Percentiles rank a stretch among this genome's conserved stretches.
phyloP scores from a whole-genome alignment of 2,329 filamentous ascomycete species.

The Pestalotiopsis sp. region DNA sequence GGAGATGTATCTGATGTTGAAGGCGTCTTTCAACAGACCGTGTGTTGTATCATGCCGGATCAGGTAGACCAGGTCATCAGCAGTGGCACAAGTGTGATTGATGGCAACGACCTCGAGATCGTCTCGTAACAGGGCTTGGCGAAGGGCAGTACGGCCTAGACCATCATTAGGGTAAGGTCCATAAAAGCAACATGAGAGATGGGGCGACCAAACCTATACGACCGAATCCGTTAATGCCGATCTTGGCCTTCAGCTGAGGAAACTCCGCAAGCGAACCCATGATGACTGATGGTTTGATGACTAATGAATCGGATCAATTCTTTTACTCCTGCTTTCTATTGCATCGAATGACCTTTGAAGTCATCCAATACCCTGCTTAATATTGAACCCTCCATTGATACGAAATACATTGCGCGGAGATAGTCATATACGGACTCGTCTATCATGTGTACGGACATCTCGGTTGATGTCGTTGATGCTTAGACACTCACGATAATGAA shows the following conservation, averaged over 20 bases:
- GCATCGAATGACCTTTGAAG: background rate
- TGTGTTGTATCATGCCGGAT: constrained; percentile 1
- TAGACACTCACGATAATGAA: background rate
- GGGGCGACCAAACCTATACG: background rate
- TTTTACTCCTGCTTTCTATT: background rate
- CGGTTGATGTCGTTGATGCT: background rate
- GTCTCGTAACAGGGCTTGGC: background rate
- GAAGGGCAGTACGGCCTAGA: background rate
- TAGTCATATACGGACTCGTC: background rate
- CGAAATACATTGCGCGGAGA: background rate
- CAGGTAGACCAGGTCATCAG: background rate
- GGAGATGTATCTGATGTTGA: background rate
- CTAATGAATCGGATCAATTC: background rate
- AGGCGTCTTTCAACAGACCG: background rate
- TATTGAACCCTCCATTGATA: background rate
- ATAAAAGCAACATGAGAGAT: background rate
- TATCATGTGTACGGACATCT: background rate
- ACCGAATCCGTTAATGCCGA: background rate
- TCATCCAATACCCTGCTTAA: background rate
- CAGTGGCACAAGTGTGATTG: background rate
- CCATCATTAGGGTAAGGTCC: background rate
- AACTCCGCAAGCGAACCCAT: background rate
- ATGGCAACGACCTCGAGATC: background rate
- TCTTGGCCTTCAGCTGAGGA: background rate
- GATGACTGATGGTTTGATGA: background rate